Evolutionary conservation across 768 basidiomycete genomes (phyloP).

Genomic region (Lyophyllum atratum): DNA sequence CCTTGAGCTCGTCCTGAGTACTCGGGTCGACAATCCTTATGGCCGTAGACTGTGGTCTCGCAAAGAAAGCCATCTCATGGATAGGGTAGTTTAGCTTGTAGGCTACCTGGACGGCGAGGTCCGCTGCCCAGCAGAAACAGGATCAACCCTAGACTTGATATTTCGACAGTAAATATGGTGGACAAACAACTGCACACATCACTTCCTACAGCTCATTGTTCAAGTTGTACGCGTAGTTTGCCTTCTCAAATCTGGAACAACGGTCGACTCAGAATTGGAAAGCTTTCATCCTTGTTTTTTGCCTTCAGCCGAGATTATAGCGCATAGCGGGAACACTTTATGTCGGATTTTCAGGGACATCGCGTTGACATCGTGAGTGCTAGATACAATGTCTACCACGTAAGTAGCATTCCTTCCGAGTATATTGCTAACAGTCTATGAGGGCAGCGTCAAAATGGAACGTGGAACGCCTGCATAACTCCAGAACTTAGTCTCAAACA

Average conservation of each 20-base stretch:
- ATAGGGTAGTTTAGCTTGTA: background rate
- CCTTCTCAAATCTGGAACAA: too few species aligned
- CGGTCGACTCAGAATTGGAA: too few species aligned
- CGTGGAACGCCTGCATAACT: background rate
- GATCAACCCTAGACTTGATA: constrained; percentile 3
- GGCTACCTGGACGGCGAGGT: constrained; percentile 16
- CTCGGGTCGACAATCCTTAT: constrained; percentile 73
- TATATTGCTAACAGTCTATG: background rate
- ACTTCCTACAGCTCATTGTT: background rate
- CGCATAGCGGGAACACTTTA: background rate
- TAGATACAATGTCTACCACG: background rate
- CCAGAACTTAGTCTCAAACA: too few species aligned
- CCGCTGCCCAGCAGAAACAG: constrained; percentile 21
- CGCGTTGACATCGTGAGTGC: background rate
- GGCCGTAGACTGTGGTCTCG: constrained; percentile 62
- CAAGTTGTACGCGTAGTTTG: too few species aligned
- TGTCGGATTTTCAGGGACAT: background rate
- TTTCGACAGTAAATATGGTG: constrained; percentile 7
- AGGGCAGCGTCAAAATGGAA: background rate
- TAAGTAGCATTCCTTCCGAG: too few species aligned
- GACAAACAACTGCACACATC: constrained; percentile 12
- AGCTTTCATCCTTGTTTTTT: background rate
- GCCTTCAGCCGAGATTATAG: too few species aligned
- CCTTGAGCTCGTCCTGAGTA: constrained; percentile 43
- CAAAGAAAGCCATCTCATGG: constrained; percentile 65